Evolutionary conservation across 208 protist species (phyloP).

Genomic region (Leishmania mexicana): DNA sequence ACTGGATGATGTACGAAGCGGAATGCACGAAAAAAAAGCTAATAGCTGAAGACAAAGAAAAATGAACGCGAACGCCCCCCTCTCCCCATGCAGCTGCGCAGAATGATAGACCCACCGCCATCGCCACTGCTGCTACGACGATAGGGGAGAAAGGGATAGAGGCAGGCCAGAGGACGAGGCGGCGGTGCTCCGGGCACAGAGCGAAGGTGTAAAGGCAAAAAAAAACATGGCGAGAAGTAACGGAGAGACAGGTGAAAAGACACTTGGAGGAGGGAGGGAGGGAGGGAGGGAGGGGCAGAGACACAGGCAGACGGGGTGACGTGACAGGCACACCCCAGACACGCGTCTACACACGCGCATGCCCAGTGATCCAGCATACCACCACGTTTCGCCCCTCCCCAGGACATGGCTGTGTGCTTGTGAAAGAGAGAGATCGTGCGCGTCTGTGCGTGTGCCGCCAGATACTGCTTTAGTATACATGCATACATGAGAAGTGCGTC

Average conservation of each 20-base stretch:
- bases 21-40: too few relatives aligned
- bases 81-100: too few relatives aligned
- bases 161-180: not conserved
- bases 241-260: not conserved
- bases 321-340: not conserved
- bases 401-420: not conserved
- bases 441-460: not conserved
- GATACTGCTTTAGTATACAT: not conserved
- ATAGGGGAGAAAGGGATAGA: not conserved
- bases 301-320: not conserved
- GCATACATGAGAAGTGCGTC: not conserved
- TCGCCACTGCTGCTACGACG: not conserved
- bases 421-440: not conserved
- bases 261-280: not conserved
- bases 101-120: too few relatives aligned
- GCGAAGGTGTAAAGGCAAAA: not conserved
- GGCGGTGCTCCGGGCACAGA: not conserved
- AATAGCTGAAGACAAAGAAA: too few relatives aligned
- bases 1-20: not conserved
- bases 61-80: too few relatives aligned
- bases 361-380: not conserved
- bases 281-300: not conserved
- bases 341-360: not conserved
- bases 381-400: not conserved
- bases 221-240: not conserved